Percentiles rank a stretch among this genome's conserved stretches.
Conservation (phyloP, 768 basidiomycete genomes). For the Tephrocybe sp. region DNA sequence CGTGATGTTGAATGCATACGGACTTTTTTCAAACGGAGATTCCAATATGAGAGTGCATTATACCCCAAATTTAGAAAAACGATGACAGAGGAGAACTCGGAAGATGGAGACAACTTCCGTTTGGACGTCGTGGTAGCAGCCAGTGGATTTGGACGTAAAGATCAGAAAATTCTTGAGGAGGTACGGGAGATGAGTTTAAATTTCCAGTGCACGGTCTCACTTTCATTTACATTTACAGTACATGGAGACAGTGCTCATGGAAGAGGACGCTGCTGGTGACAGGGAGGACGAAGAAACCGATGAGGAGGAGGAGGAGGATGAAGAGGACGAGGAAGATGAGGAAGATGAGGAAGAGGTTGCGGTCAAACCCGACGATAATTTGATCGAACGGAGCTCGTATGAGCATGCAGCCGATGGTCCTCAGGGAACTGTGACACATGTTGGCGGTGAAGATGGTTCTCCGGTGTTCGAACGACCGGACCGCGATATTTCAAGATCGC, state of each 20-base stretch:
- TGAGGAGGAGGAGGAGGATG: constrained; percentile 38
- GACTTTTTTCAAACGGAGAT: constrained; percentile 86
- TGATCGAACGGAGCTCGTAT: background rate
- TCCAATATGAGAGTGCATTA: constrained; percentile 87
- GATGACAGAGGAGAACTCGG: constrained; percentile 41
- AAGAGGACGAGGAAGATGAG: constrained; percentile 28
- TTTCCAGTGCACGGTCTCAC: constrained; percentile 13
- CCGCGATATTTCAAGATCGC: constrained; percentile 46
- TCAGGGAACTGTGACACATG: background rate
- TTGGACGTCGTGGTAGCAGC: constrained; percentile 93
- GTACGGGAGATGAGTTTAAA: constrained; percentile 43
- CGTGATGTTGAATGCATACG: constrained; percentile 97
- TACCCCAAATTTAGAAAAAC: constrained; percentile 85
- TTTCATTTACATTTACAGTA: constrained; percentile 47
- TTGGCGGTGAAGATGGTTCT: background rate
- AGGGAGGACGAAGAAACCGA: constrained; percentile 39
- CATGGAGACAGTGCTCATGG: constrained; percentile 53
- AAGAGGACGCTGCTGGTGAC: constrained; percentile 26
- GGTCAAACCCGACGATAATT: background rate
- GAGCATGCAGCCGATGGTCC: background rate
- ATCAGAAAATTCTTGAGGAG: constrained; percentile 82
- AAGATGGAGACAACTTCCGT: constrained; percentile 55
- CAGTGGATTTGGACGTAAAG: constrained; percentile 86
- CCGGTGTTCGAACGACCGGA: constrained; percentile 23
- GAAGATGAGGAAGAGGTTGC: constrained; percentile 28